Conservation (phyloP, 345 rosid genomes). For the Odontarrhena argentea region DNA sequence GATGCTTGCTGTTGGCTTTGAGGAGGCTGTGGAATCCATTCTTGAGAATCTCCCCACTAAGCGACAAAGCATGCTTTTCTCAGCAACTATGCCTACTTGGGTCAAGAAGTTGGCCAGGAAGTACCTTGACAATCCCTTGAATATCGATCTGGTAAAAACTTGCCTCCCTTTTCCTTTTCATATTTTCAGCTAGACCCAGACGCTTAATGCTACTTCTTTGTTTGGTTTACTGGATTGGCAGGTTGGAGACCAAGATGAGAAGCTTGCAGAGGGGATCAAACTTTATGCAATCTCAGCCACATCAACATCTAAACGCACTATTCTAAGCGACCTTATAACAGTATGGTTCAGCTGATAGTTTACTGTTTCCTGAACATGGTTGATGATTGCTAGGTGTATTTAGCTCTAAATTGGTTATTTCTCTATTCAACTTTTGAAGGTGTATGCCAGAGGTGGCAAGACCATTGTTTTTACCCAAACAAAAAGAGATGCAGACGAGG, state of each 20-base stretch:
- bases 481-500: constrained; percentile 96
- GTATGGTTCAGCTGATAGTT: constrained; percentile 46
- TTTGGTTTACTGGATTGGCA: constrained; percentile 35
- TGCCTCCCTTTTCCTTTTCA: background rate
- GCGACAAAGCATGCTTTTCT: constrained; percentile 97
- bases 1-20: constrained; percentile 99
- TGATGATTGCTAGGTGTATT: constrained; percentile 14
- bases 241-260: constrained; percentile 97
- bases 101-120: constrained; percentile 92
- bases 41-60: constrained; percentile 81
- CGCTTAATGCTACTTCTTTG: constrained; percentile 16
- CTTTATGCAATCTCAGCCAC: constrained; percentile 81
- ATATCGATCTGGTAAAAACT: constrained; percentile 75
- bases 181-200: background rate
- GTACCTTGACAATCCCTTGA: constrained; percentile 83
- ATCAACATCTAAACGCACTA: constrained; percentile 73
- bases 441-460: constrained; percentile 96
- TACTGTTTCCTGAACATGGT: constrained; percentile 4
- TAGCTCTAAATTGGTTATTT: background rate
- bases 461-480: constrained; percentile 97
- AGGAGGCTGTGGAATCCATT: constrained; percentile 89
- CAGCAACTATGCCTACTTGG: constrained; percentile 99
- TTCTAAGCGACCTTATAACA: constrained; percentile 89
- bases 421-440: constrained; percentile 43
- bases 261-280: constrained; percentile 93